phyloP scores from a whole-genome alignment of 1,284 basidiomycete genomes.

The Pisolithus thermaeus region DNA sequence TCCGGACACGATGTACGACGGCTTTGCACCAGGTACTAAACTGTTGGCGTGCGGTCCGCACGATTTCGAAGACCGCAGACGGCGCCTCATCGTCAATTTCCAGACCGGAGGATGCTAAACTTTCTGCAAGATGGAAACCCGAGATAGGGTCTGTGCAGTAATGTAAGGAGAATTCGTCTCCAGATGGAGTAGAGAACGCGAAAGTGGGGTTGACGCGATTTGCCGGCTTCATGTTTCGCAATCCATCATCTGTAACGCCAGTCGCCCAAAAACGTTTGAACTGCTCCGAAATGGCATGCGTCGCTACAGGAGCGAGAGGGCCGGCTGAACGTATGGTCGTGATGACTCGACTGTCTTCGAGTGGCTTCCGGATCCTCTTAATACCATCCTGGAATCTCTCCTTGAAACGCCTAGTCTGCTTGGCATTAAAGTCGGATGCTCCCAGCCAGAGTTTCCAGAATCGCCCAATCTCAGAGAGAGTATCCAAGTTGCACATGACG shows the following conservation, averaged over 20 bases:
- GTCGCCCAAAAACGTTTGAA: conserved; percentile 37
- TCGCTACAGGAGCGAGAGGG: conserved; percentile 25
- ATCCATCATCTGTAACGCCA: conserved; percentile 31
- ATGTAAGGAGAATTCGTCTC: conserved; percentile 40
- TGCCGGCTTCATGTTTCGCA: neutral
- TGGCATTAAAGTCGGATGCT: conserved; percentile 10
- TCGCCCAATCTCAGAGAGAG: conserved; percentile 38
- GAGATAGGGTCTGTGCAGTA: conserved; percentile 41
- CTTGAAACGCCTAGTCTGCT: conserved; percentile 15
- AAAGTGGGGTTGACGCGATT: conserved; percentile 45
- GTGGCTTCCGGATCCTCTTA: conserved; percentile 4
- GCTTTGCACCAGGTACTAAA: conserved; percentile 24
- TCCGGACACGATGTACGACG: conserved; percentile 8
- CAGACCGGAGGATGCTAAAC: neutral
- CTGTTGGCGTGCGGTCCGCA: conserved; percentile 14
- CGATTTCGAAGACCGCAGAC: conserved; percentile 5
- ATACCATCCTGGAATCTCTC: conserved; percentile 15
- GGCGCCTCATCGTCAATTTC: neutral
- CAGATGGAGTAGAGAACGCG: conserved; percentile 31
- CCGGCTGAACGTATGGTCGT: conserved; percentile 34
- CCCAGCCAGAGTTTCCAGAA: conserved; percentile 37
- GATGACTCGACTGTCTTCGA: neutral
- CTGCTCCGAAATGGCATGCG: conserved; percentile 15
- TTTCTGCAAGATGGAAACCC: conserved; percentile 35
- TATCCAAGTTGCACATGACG: conserved; percentile 33